These are phyloP conservation scores for Coffea humblotiana DNA, from an alignment of 305 asterid genomes.

Conservation along the genomic window DNA sequence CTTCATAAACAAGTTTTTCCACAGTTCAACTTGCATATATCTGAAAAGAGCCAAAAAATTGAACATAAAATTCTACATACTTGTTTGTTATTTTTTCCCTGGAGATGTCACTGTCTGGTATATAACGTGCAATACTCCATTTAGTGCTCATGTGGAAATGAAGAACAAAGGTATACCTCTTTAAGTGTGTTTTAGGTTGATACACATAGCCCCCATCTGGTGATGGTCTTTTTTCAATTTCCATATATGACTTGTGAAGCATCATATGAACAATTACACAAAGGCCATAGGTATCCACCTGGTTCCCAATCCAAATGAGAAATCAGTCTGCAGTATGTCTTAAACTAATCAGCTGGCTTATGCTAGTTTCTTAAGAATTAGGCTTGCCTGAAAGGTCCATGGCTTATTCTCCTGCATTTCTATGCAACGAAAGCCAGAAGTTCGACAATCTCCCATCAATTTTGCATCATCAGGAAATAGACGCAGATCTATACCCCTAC, in stretches of 20 bases:
- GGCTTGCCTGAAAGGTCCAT: conserved; percentile 84
- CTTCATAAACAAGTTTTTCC: conserved; percentile 68
- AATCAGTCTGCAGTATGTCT: not conserved
- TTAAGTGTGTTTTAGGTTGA: conserved; percentile 69
- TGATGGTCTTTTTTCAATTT: conserved; percentile 57
- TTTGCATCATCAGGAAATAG: conserved; percentile 63
- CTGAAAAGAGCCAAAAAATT: conserved; percentile 29
- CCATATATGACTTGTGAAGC: conserved; percentile 88
- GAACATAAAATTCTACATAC: not conserved
- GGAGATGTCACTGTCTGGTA: not conserved
- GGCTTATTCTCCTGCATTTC: conserved; percentile 93
- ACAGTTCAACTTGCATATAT: conserved; percentile 75
- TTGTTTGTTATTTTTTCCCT: not conserved
- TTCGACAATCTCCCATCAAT: conserved; percentile 80
- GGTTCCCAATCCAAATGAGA: conserved; percentile 19
- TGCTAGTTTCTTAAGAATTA: conserved; percentile 6
- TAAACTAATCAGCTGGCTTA: conserved; percentile 9
- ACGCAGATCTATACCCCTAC: conserved; percentile 81
- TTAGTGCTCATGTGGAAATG: not conserved
- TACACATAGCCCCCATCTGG: conserved; percentile 50
- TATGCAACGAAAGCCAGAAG: conserved; percentile 91
- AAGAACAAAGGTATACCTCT: conserved; percentile 47
- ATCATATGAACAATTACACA: conserved; percentile 82
- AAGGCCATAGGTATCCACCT: conserved; percentile 85
- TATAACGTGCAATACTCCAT: not conserved